Base-by-base conservation (phyloP, 2,329 filamentous ascomycete species). In the Verticillium klebahnii region DNA sequence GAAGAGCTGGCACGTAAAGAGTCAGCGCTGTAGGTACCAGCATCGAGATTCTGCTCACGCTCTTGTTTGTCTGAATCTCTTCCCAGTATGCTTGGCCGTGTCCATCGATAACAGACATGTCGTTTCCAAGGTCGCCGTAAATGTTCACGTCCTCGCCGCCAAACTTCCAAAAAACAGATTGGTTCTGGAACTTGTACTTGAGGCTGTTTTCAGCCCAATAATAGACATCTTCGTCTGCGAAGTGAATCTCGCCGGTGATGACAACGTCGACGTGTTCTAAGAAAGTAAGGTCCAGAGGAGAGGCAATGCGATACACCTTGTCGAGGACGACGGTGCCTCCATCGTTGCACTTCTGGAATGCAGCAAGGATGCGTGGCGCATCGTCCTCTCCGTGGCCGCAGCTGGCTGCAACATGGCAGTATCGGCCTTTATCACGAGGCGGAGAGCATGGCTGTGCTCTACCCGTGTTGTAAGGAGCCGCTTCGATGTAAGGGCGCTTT, bases 201-300 rank as follows among this genome's bases (percentile, higher is more conserved):
- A 90, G 90, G 55, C 81, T 78, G 69, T 90, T 81, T 6, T 79
- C 80, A 65, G 87, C 80, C 45, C 45, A 52, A 88, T 89, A 91
- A 73, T 90, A 91, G 65, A 85, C 80, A 1, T 86, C 87, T 68
- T 91, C 85, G 58, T 87, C 82, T 59, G 82, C 84, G 74, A 91
- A 91, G 61, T 82, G 76, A 19, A 90, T 79, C 19, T 80, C 80
- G 31, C 85, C 86, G 0, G 71, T 72, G 60, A 75, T 78, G 77
- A 84, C 81, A 3, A 90, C 74, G 70, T 91, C 88, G 29, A 91
- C 79, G 65, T 85, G 77, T 56, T 85, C 78, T n/a, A 90, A 74
- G 69, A 88, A 89, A 0, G 85, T 89, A 65, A 90, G 72, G 67
- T 91, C 84, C 31, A 91, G 70, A 0, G 87, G 85, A 0, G 85